These are phyloP conservation scores for Tremella mesenterica DNA, from an alignment of 768 basidiomycete genomes.

Conservation along the genomic window DNA sequence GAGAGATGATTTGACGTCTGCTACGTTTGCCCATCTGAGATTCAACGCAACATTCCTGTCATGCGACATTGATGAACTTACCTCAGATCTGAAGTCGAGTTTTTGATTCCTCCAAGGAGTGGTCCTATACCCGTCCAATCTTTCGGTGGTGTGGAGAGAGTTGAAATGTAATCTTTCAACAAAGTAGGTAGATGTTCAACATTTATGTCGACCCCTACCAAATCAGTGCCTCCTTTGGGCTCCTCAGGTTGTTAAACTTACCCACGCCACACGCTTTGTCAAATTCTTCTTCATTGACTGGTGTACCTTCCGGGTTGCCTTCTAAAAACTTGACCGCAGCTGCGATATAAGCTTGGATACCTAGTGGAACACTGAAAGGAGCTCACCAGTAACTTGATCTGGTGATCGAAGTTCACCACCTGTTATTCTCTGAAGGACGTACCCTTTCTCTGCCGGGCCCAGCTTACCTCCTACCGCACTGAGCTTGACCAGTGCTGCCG, in stretches of 20 bases:
- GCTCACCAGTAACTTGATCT: slow-evolving; percentile 79
- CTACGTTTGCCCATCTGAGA: slow-evolving; percentile 40
- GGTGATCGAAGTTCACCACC: slow-evolving; percentile 63
- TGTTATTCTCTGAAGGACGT: slow-evolving; percentile 61
- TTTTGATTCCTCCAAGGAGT: slow-evolving; percentile 36
- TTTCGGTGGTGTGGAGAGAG: slow-evolving; percentile 48
- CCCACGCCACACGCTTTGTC: slow-evolving; percentile 78
- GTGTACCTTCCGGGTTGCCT: slow-evolving; percentile 47
- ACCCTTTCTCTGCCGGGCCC: slow-evolving; percentile 53
- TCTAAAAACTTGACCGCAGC: slow-evolving; percentile 72
- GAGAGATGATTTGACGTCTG: slow-evolving; percentile 35
- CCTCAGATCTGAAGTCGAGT: slow-evolving; percentile 34
- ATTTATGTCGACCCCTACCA: slow-evolving; percentile 68
- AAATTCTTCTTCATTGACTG: slow-evolving; percentile 63
- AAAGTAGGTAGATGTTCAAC: slow-evolving; percentile 55
- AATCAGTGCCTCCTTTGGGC: neutral
- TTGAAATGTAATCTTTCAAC: slow-evolving; percentile 54
- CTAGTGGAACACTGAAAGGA: neutral
- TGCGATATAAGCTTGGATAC: slow-evolving; percentile 32
- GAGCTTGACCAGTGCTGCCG: slow-evolving; percentile 60
- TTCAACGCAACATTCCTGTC: neutral
- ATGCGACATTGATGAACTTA: slow-evolving; percentile 8
- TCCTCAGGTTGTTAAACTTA: slow-evolving; percentile 46
- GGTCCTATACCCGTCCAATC: slow-evolving; percentile 72
- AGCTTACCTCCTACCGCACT: slow-evolving; percentile 58